Percentiles rank a stretch among this genome's conserved stretches.
phyloP scores from a whole-genome alignment of 306 rosid species.

The Quercus glauca region DNA sequence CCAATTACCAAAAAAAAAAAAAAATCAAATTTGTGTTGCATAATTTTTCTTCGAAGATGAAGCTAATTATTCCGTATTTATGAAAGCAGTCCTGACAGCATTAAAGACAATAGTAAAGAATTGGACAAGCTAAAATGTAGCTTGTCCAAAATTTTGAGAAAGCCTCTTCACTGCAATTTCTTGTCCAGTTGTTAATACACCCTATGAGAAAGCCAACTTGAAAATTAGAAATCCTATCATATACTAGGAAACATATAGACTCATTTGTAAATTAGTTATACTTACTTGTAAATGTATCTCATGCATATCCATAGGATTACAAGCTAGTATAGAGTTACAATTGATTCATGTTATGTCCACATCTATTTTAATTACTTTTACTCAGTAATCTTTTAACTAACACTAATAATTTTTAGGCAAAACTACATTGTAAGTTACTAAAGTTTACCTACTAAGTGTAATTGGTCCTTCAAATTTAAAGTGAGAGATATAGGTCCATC shows the following conservation, averaged over 20 bases:
- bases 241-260: not conserved
- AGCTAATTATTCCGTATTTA: not conserved
- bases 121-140: not conserved
- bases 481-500: too few relatives aligned
- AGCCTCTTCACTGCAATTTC: slow-evolving; percentile 44
- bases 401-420: too few relatives aligned
- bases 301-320: too few relatives aligned
- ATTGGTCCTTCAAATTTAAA: too few relatives aligned
- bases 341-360: too few relatives aligned
- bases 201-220: slow-evolving; percentile 27
- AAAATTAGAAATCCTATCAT: not conserved
- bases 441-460: too few relatives aligned
- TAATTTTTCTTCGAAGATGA: not conserved
- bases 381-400: too few relatives aligned
- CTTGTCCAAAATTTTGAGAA: slow-evolving; percentile 34
- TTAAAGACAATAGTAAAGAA: slow-evolving; percentile 16
- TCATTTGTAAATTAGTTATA: not conserved
- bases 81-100: slow-evolving; percentile 15
- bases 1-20: slow-evolving; percentile 44
- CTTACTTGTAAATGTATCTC: too few relatives aligned
- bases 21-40: not conserved
- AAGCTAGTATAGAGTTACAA: too few relatives aligned
- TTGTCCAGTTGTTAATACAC: slow-evolving; percentile 27
- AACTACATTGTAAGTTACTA: too few relatives aligned
- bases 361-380: too few relatives aligned